Conservation (phyloP, 2,329 filamentous ascomycete genomes). For the Trichoderma polysporum region DNA sequence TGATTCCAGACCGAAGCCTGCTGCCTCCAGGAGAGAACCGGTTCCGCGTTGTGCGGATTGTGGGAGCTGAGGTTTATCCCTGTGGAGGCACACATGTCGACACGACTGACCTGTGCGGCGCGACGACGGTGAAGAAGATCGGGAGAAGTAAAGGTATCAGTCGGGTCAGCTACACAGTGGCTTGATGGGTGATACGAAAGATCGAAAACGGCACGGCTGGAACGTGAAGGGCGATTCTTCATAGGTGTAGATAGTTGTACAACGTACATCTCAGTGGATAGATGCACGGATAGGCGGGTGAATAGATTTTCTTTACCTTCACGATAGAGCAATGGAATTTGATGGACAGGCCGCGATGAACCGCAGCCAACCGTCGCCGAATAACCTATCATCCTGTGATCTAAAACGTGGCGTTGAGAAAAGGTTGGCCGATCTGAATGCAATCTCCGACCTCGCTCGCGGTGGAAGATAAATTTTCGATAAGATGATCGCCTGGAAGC, state of each 20-base stretch:
- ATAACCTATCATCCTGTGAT: conserved; percentile 6
- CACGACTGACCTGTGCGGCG: conserved; percentile 57
- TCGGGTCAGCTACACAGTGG: conserved; percentile 50
- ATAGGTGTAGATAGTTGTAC: neutral
- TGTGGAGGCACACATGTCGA: conserved; percentile 75
- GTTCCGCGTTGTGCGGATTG: conserved; percentile 67
- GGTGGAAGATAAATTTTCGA: neutral
- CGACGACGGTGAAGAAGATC: conserved; percentile 66
- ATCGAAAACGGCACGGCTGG: neutral
- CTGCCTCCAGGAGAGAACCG: conserved; percentile 50
- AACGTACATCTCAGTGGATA: neutral
- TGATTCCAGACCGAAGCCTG: conserved; percentile 51
- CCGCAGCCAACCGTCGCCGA: neutral
- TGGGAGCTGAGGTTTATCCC: conserved; percentile 67
- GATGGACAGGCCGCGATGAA: neutral
- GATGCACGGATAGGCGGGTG: neutral
- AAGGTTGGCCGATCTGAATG: neutral
- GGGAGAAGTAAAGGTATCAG: conserved; percentile 62
- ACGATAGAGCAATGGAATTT: neutral
- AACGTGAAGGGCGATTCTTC: neutral
- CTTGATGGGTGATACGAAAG: neutral
- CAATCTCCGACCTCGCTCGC: conserved; percentile 13
- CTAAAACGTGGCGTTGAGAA: neutral
- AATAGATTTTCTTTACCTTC: neutral
- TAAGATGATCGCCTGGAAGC: neutral